phyloP scores from a whole-genome alignment of 2,329 filamentous ascomycete genomes.

The Alternaria alternata region DNA sequence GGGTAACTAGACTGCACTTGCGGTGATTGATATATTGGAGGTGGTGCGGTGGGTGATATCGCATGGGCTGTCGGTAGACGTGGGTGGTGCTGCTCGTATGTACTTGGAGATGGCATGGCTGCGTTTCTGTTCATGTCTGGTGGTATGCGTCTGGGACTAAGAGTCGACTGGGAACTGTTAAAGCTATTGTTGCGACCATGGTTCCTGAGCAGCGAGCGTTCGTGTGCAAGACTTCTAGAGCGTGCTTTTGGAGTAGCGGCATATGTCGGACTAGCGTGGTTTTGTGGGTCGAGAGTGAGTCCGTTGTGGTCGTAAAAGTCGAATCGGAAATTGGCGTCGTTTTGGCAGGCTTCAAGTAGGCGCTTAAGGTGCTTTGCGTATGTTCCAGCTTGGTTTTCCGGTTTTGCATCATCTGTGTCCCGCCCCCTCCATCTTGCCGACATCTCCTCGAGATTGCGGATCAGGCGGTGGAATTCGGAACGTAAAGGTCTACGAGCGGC shows the following conservation, averaged over 20 bases:
- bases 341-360: conserved; percentile 30
- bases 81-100: conserved; percentile 13
- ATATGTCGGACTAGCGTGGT: conserved; percentile 27
- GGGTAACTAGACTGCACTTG: conserved; percentile 3
- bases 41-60: conserved; percentile 3
- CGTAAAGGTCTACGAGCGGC: conserved; percentile 24
- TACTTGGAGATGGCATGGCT: conserved; percentile 8
- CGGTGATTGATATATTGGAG: conserved; percentile 5
- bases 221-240: conserved; percentile 14
- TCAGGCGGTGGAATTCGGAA: conserved; percentile 36
- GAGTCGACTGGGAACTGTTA: conserved; percentile 20
- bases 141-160: conserved; percentile 23
- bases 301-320: conserved; percentile 46
- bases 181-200: conserved; percentile 27
- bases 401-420: not conserved
- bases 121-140: conserved; percentile 7
- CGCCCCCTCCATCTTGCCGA: conserved; percentile 34
- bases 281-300: conserved; percentile 24
- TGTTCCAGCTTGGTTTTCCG: conserved; percentile 33
- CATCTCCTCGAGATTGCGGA: conserved; percentile 40
- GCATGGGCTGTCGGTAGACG: not conserved
- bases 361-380: conserved; percentile 39
- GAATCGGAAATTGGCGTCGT: conserved; percentile 33
- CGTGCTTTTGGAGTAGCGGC: conserved; percentile 26
- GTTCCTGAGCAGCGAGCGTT: not conserved